Base-by-base conservation (phyloP, 2,329 filamentous ascomycete species). In the Beauveria varroae region DNA sequence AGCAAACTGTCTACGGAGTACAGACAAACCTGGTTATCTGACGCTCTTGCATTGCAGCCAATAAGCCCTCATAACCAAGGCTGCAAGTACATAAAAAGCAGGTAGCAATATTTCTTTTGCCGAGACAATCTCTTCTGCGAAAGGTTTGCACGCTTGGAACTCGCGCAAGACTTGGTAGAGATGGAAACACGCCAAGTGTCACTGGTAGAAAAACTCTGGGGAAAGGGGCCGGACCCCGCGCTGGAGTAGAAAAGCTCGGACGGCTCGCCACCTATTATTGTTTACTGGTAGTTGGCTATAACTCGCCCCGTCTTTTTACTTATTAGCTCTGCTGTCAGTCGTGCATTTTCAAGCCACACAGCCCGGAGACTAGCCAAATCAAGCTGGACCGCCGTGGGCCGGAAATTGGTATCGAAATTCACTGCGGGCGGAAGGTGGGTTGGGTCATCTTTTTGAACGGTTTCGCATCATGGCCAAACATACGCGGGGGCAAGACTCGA, bases 291-390 rank as follows among this genome's bases (percentile, higher is more conserved):
- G 10, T 34, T 34, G 7, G 5, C 14, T 43, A 54, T 43, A 41
- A 26, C 18, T 54, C 43, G 51, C 20, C 20, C 30, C 14, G 34
- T 28, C 22, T 18, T 14, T 14, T 54, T 28, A n/a, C 43, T 26
- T 26, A 12, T 24, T 26, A 8, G 10, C 30, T 10, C 16, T 24
- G 40, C 22, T 56, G 53, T 20, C 40, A 44, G 51, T 56, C 40
- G 10, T 30, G 40, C 53, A 54, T 28, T 28, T 16, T 3, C 37
- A 49, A 41, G 46, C 49, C 49, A 53, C 49, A 5, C 22, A 37
- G 49, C 26, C 44, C 57, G 49, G 26, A 54, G 57, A 26, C 57
- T 60, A 60, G 50, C 57, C 57, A 46, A 20, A 60, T 60, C 49
- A 60, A 60, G 57, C 41, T 37, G 26, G 6, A 53, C 12, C 40